Evolutionary conservation across 306 rosid genomes (phyloP), one percentile per base, ranked within the genome.

Genomic region (Styphnolobium japonicum): DNA sequence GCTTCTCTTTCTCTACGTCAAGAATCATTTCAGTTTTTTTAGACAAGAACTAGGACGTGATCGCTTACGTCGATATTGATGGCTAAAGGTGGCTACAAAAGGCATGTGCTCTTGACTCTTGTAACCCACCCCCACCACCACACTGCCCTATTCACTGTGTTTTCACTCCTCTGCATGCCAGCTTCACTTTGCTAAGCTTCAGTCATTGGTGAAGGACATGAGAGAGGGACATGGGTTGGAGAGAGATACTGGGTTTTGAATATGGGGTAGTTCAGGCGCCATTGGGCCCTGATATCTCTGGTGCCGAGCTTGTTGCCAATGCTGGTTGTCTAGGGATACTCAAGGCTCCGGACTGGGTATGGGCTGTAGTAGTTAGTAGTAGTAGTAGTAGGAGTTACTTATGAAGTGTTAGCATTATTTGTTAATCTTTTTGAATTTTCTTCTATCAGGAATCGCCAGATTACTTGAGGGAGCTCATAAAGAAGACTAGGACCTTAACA

Each of bases 211-310:
- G n/a, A n/a, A n/a, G n/a, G n/a, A n/a, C n/a, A n/a, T n/a, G n/a
- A n/a, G n/a, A n/a, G 57, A 40, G 11, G 4, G 48, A 73, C 6
- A 90, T 90, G 93, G 93, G 83, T 63, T 93, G 89, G 92, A 81
- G 80, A 60, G 98, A 97, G 12, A 72, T 93, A 4, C 55, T 93
- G 15, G 94, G 97, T 18, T 91, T 88, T 60, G 91, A 91, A 15
- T 84, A 89, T 34, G 97, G 93, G n/a, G 68, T 93, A 34, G 88
- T 93, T 70, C 97, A 84, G 62, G 94, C 89, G 0, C 98, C 98
- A 2, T 34, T 93, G 51, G 98, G 98, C 62, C 94, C 98, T 33
- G 98, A 91, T 72, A 89, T 93, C 74, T 88, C 98, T 49, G 83
- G 85, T 75, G 93, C 97, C 0, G 80, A 87, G n/a, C 97, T 93